Evolutionary conservation across 441 rosid genomes (phyloP).

Genomic region (Euphorbia schlechtendalii): DNA sequence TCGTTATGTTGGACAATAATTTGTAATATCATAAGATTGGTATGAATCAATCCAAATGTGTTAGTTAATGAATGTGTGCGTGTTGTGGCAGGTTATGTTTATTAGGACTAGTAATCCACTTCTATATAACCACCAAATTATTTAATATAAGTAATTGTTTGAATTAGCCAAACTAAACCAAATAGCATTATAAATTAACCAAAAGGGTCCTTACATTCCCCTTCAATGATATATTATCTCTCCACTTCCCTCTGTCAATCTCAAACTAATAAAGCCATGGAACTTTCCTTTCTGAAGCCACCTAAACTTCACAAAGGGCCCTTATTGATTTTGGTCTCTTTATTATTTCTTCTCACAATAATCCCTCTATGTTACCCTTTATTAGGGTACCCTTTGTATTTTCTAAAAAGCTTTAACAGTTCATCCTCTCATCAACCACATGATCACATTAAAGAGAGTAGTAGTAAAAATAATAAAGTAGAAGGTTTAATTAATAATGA

Average conservation of each 20-base stretch:
- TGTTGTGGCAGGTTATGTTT: not conserved
- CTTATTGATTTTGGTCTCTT: no score
- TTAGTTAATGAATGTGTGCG: not conserved
- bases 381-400: slow-evolving; percentile 37
- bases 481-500: no score
- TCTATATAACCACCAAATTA: not conserved
- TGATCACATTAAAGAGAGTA: not conserved
- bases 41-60: not conserved
- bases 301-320: no score
- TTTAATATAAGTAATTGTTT: not conserved
- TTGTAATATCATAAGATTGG: not conserved
- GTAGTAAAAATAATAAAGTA: not conserved
- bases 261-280: slow-evolving; percentile 21
- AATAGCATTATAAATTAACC: not conserved
- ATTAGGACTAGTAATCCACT: not conserved
- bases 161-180: not conserved
- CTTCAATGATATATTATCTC: no score
- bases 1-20: no score
- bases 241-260: not conserved
- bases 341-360: slow-evolving; percentile 35
- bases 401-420: no score
- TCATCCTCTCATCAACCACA: no score
- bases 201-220: not conserved
- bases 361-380: slow-evolving; percentile 54
- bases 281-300: slow-evolving; percentile 10